These are phyloP conservation scores for Oryza longistaminata DNA, from an alignment of 176 grass and related monocot genomes.

Conservation along the genomic window DNA sequence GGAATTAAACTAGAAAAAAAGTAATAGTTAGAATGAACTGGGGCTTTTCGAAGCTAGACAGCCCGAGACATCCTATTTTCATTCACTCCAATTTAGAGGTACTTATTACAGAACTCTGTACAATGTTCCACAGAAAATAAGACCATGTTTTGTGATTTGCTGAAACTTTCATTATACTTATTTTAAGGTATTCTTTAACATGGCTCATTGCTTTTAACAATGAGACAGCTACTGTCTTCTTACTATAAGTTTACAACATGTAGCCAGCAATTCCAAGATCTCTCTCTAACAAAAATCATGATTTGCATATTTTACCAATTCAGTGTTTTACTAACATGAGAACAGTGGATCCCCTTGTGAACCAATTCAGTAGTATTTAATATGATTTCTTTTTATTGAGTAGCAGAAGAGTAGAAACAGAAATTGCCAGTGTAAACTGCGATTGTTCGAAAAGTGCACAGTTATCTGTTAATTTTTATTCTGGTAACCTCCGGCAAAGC, in stretches of 20 bases:
- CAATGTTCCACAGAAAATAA: not conserved
- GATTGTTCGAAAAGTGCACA: constrained; percentile 4
- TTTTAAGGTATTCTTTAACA: not conserved
- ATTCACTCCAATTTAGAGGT: not conserved
- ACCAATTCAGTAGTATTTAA: not conserved
- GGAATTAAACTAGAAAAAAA: constrained; percentile 7
- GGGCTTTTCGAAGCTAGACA: constrained; percentile 4
- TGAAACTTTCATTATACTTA: not conserved
- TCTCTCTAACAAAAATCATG: not conserved
- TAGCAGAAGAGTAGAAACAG: constrained; percentile 1
- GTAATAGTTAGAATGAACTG: not conserved
- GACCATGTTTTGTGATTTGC: constrained; percentile 9
- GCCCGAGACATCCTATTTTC: constrained; percentile 5
- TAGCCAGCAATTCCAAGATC: not conserved
- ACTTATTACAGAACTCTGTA: not conserved
- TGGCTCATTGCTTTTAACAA: not conserved
- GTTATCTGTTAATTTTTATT: not conserved
- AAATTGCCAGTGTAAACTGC: not conserved
- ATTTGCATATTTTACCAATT: not conserved
- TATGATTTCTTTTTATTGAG: not conserved
- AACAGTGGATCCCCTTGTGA: not conserved
- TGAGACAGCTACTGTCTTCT: not conserved
- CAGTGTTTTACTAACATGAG: not conserved
- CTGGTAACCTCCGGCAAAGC: not conserved
- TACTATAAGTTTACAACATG: not conserved